Percentiles rank a stretch among this genome's conserved stretches.
These are phyloP conservation scores for Macrophomina phaseolina DNA, from an alignment of 2,329 filamentous ascomycete genomes.

Conservation along the genomic window DNA sequence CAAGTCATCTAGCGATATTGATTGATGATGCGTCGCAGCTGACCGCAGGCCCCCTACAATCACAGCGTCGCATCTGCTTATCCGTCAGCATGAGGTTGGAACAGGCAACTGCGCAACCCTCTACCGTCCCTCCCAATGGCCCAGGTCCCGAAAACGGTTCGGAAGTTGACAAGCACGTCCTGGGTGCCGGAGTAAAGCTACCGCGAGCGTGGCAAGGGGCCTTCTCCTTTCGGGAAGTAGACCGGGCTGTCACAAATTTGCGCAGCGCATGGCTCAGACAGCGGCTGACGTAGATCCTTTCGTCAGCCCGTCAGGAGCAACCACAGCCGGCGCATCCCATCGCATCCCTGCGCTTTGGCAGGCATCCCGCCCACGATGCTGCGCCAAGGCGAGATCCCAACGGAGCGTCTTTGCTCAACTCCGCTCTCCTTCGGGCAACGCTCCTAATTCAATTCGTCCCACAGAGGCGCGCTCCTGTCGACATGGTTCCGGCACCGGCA, in stretches of 20 bases:
- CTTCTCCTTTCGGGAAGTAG: conserved; percentile 18
- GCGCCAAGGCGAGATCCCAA: conserved; percentile 22
- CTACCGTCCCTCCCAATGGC: conserved; percentile 1
- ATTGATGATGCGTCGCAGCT: conserved; percentile 25
- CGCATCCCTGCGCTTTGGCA: conserved; percentile 12
- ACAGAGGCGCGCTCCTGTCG: conserved; percentile 19
- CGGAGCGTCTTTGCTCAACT: conserved; percentile 16
- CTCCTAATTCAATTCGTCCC: conserved; percentile 18
- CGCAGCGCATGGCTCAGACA: conserved; percentile 25
- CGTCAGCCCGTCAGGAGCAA: conserved; percentile 28
- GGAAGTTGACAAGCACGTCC: conserved; percentile 12
- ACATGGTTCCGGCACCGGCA: conserved; percentile 10
- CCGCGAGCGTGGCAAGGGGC: conserved; percentile 23
- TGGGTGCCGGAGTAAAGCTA: conserved; percentile 20
- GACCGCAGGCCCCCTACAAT: conserved; percentile 9
- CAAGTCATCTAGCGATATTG: conserved; percentile 24
- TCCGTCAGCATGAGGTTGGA: conserved; percentile 10
- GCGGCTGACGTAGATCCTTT: conserved; percentile 29
- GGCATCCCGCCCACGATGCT: conserved; percentile 13
- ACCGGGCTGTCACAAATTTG: conserved; percentile 28
- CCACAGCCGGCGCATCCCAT: conserved; percentile 21
- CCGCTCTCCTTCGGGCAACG: conserved; percentile 24
- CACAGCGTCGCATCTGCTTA: conserved; percentile 17
- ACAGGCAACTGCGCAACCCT: conserved; percentile 22
- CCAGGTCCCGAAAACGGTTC: conserved; percentile 19